Evolutionary conservation across 495 filamentous ascomycete genomes (phyloP).

Genomic region (Talaromyces stipitatus): DNA sequence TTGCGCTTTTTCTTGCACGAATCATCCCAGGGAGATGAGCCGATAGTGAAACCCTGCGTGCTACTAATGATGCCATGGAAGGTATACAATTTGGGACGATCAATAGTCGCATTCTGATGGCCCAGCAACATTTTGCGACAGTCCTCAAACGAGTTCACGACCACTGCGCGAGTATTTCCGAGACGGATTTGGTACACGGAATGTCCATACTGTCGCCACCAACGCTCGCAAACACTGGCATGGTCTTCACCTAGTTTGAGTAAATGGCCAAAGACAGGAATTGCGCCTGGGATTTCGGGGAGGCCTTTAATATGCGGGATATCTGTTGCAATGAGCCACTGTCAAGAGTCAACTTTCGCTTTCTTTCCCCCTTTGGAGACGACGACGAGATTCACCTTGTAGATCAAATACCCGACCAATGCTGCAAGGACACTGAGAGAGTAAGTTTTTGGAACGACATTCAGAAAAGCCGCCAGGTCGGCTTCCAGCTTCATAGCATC

Average conservation of each 20-base stretch:
- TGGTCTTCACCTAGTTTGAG: slow-evolving; percentile 49
- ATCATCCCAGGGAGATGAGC: slow-evolving; percentile 42
- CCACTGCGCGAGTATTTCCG: slow-evolving; percentile 43
- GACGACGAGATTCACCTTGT: neutral
- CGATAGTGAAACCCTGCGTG: slow-evolving; percentile 39
- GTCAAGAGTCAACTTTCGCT: neutral
- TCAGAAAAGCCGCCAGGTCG: neutral
- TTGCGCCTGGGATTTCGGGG: slow-evolving; percentile 42
- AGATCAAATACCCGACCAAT: neutral
- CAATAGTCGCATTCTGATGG: slow-evolving; percentile 39
- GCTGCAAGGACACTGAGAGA: neutral
- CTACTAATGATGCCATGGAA: slow-evolving; percentile 42
- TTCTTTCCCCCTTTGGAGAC: slow-evolving; percentile 5
- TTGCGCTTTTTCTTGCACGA: slow-evolving; percentile 45
- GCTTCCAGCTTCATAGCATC: neutral
- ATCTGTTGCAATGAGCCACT: slow-evolving; percentile 14
- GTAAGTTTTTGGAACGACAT: slow-evolving; percentile 1
- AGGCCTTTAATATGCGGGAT: slow-evolving; percentile 40
- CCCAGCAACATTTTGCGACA: slow-evolving; percentile 37
- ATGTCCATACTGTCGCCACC: slow-evolving; percentile 44
- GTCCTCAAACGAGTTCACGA: slow-evolving; percentile 42
- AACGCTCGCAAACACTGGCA: slow-evolving; percentile 43
- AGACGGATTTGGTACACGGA: slow-evolving; percentile 49
- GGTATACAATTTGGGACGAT: slow-evolving; percentile 40
- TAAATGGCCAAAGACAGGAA: slow-evolving; percentile 46